These are phyloP conservation scores for Aspergillus sp. DNA, from an alignment of 2,329 filamentous ascomycete species.

Conservation along the genomic window DNA sequence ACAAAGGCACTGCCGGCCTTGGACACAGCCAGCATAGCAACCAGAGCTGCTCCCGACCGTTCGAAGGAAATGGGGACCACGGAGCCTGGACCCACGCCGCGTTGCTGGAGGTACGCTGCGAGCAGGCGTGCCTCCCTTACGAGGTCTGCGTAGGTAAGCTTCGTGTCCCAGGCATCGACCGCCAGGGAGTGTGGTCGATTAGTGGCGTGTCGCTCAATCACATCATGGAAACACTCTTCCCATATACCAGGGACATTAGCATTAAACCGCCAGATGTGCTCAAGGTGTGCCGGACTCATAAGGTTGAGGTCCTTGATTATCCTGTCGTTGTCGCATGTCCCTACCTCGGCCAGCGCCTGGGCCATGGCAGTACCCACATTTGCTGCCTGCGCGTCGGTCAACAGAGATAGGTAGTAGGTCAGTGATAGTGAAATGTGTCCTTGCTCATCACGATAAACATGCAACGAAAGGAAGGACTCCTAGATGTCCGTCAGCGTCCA, in stretches of 20 bases:
- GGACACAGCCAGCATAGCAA: neutral
- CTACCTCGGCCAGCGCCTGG: neutral
- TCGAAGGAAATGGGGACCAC: neutral
- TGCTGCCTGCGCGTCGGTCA: neutral
- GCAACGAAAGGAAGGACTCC: neutral
- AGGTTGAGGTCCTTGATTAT: neutral
- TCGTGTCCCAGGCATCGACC: neutral
- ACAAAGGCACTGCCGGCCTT: neutral
- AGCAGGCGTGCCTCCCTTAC: neutral
- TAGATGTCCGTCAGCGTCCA: neutral
- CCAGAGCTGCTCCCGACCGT: neutral
- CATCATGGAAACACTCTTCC: neutral
- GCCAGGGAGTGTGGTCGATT: neutral
- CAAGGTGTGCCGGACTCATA: neutral
- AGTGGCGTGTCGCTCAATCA: neutral
- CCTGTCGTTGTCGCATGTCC: neutral
- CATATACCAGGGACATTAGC: neutral
- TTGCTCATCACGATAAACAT: neutral
- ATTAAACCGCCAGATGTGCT: neutral
- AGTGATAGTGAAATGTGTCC: neutral
- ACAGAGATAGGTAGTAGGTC: neutral
- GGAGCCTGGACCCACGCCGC: neutral
- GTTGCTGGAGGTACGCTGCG: neutral
- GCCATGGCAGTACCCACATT: neutral
- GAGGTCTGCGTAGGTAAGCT: neutral